phyloP scores from a whole-genome alignment of 768 basidiomycete genomes.

The Hypsizygus marmoreus region DNA sequence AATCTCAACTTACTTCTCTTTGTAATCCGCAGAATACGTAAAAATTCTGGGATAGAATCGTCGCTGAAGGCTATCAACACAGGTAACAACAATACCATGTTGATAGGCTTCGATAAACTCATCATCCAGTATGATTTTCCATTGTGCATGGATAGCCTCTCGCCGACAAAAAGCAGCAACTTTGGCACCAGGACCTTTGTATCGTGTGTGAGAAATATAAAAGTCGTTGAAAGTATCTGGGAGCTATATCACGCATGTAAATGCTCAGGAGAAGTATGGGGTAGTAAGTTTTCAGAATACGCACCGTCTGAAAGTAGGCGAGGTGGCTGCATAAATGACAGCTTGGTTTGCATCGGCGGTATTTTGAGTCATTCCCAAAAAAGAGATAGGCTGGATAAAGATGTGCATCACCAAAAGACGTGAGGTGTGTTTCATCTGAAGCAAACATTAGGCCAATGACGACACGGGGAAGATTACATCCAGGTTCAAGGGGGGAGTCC shows the following conservation, averaged over 20 bases:
- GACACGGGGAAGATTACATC: constrained; percentile 11
- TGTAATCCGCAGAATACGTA: constrained; percentile 37
- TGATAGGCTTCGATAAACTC: constrained; percentile 20
- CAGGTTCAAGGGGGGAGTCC: neutral
- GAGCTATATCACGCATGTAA: too few relatives aligned
- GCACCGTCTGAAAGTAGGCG: constrained; percentile 10
- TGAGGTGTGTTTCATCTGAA: constrained; percentile 31
- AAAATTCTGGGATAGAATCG: constrained; percentile 27
- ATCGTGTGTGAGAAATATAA: neutral
- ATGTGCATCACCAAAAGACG: constrained; percentile 27
- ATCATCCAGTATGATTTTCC: too few relatives aligned
- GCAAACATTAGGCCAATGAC: constrained; percentile 24
- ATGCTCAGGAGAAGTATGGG: neutral
- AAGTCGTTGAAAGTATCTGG: constrained; percentile 22
- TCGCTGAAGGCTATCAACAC: constrained; percentile 1
- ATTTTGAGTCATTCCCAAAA: constrained; percentile 27
- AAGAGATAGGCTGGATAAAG: constrained; percentile 30
- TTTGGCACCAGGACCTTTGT: neutral
- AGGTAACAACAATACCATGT: constrained; percentile 15
- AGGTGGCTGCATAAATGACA: constrained; percentile 6
- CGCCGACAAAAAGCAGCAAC: constrained; percentile 3
- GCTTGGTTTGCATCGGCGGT: constrained; percentile 14
- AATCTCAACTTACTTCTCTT: constrained; percentile 43
- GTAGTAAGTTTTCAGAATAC: neutral
- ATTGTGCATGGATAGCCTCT: constrained; percentile 2